Evolutionary conservation across 768 basidiomycete species (phyloP).

Genomic region (Macrolepiota albuminosa): DNA sequence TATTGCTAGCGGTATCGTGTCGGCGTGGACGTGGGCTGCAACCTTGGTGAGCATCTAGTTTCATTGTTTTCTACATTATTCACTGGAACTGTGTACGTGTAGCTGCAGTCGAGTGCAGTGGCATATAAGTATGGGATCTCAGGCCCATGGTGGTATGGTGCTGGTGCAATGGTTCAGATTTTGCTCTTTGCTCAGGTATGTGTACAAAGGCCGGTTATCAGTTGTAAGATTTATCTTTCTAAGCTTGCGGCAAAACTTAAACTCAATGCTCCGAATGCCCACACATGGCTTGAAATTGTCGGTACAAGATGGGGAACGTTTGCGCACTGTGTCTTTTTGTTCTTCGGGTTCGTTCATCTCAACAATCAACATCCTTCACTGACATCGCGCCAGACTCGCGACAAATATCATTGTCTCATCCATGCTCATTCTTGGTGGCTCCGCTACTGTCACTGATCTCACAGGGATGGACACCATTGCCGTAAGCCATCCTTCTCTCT

Average conservation of each 20-base stretch:
- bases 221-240: not conserved
- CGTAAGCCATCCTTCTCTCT: slow-evolving; percentile 23
- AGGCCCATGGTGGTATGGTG: slow-evolving; percentile 90
- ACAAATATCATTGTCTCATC: slow-evolving; percentile 90
- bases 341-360: slow-evolving; percentile 63
- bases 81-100: not conserved
- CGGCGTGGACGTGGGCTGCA: slow-evolving; percentile 88
- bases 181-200: slow-evolving; percentile 78
- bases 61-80: not conserved
- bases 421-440: slow-evolving; percentile 76
- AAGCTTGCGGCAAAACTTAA: slow-evolving; percentile 89
- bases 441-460: slow-evolving; percentile 82
- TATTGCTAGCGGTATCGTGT: slow-evolving; percentile 90
- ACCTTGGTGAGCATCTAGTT: slow-evolving; percentile 49
- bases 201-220: not conserved
- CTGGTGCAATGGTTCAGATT: slow-evolving; percentile 83
- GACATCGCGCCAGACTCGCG: slow-evolving; percentile 45
- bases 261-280: slow-evolving; percentile 82
- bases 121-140: slow-evolving; percentile 83
- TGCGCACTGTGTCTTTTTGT: slow-evolving; percentile 83
- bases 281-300: slow-evolving; percentile 89
- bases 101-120: slow-evolving; percentile 77
- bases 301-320: slow-evolving; percentile 71
- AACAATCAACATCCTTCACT: not conserved
- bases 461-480: slow-evolving; percentile 91